Evolutionary conservation across 2,329 filamentous ascomycete genomes (phyloP).

Genomic region (Trichoderma hamatum): DNA sequence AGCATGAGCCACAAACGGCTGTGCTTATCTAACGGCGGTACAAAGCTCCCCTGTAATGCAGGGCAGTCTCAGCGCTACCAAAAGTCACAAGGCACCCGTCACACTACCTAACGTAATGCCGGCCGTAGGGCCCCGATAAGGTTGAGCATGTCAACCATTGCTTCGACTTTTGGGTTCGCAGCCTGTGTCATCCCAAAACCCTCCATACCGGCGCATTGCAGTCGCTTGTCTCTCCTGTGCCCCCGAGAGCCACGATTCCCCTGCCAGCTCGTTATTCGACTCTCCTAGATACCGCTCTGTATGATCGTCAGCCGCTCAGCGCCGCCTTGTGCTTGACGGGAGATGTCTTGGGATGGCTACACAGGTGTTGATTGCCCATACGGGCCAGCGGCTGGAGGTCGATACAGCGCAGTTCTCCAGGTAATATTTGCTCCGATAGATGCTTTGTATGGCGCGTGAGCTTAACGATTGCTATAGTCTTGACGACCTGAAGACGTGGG

Average conservation of each 20-base stretch:
- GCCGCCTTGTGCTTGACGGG: constrained; percentile 40
- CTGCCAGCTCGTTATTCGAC: neutral
- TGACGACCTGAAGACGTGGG: constrained; percentile 83
- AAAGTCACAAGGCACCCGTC: constrained; percentile 40
- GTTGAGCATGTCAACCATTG: neutral
- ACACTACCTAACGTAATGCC: constrained; percentile 33
- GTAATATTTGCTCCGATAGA: constrained; percentile 49
- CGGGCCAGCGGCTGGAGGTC: constrained; percentile 80
- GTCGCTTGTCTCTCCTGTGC: neutral
- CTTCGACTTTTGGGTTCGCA: constrained; percentile 5
- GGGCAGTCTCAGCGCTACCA: constrained; percentile 19
- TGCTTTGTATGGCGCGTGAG: constrained; percentile 18
- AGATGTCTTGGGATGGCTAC: constrained; percentile 76
- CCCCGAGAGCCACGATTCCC: neutral
- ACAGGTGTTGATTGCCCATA: constrained; percentile 89
- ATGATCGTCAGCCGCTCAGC: constrained; percentile 32
- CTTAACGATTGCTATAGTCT: constrained; percentile 55
- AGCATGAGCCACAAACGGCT: constrained; percentile 3
- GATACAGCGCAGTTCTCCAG: constrained; percentile 75
- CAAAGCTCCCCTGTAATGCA: neutral
- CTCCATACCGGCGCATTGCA: neutral
- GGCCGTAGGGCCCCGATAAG: neutral
- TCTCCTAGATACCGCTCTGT: neutral
- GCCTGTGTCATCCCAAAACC: constrained; percentile 3
- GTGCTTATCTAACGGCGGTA: constrained; percentile 15